Percentiles rank a stretch among this genome's conserved stretches.
These are phyloP conservation scores for Lachancea fermentati DNA, from an alignment of 805 yeast species.

Conservation along the genomic window DNA sequence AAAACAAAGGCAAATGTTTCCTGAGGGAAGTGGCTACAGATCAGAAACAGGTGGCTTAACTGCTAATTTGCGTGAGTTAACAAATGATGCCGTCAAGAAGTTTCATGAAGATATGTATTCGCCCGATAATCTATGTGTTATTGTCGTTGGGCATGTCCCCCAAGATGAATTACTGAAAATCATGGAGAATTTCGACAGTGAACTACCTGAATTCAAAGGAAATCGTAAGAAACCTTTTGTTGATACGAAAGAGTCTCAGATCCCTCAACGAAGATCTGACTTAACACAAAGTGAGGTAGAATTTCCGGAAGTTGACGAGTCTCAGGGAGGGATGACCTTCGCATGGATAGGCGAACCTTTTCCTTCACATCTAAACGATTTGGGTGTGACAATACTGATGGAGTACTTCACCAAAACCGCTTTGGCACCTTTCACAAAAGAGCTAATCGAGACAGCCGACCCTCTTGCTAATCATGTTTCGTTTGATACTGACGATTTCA, in stretches of 20 bases:
- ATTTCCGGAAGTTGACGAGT: slow-evolving; percentile 87
- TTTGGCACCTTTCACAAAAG: slow-evolving; percentile 64
- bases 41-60: slow-evolving; percentile 93
- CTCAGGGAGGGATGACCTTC: slow-evolving; percentile 67
- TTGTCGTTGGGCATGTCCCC: slow-evolving; percentile 81
- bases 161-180: slow-evolving; percentile 60
- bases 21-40: slow-evolving; percentile 68
- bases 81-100: slow-evolving; percentile 65
- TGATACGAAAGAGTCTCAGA: slow-evolving; percentile 45
- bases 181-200: slow-evolving; percentile 56
- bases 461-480: slow-evolving; percentile 73
- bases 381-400: slow-evolving; percentile 68
- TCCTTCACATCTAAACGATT: slow-evolving; percentile 43
- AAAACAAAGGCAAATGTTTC: slow-evolving; percentile 52
- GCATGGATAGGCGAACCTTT: slow-evolving; percentile 80
- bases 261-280: slow-evolving; percentile 41
- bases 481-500: slow-evolving; percentile 69
- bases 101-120: slow-evolving; percentile 72
- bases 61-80: slow-evolving; percentile 64
- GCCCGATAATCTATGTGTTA: slow-evolving; percentile 77
- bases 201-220: slow-evolving; percentile 38
- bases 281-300: slow-evolving; percentile 47
- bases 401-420: slow-evolving; percentile 73
- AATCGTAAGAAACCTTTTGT: slow-evolving; percentile 68
- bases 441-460: slow-evolving; percentile 72